Evolutionary conservation across 768 basidiomycete species (phyloP).

Genomic region (Butyriboletus loyo): DNA sequence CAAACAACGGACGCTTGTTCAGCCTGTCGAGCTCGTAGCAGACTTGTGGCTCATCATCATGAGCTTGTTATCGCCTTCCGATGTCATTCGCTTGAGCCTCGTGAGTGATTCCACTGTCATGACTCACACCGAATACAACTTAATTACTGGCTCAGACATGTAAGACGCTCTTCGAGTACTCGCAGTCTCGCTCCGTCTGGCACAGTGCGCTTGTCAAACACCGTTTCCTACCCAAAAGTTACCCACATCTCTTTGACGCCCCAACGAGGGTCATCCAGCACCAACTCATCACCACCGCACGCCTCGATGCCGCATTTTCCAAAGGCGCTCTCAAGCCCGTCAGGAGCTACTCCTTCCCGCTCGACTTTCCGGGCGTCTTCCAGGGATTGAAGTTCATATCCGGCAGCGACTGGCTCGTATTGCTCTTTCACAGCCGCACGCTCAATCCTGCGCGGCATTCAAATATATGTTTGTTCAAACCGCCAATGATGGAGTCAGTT

Average conservation of each 20-base stretch:
- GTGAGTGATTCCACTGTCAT: conserved; percentile 15
- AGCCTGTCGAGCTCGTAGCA: conserved; percentile 18
- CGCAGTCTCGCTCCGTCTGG: conserved; percentile 28
- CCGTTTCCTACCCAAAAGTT: conserved; percentile 22
- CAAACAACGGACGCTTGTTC: neutral
- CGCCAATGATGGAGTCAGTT: conserved; percentile 6
- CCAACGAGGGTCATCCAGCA: conserved; percentile 19
- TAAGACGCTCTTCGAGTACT: conserved; percentile 22
- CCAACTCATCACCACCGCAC: conserved; percentile 23
- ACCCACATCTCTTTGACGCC: conserved; percentile 24
- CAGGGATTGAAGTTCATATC: conserved; percentile 31
- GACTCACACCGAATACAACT: too few relatives aligned
- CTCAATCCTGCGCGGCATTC: conserved; percentile 31
- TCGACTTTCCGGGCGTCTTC: conserved; percentile 30
- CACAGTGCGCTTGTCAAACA: conserved; percentile 20
- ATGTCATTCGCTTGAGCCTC: conserved; percentile 22
- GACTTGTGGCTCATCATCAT: conserved; percentile 32
- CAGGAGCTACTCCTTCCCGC: conserved; percentile 25
- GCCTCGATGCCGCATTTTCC: conserved; percentile 22
- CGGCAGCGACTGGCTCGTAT: conserved; percentile 28
- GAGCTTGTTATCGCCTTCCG: conserved; percentile 24
- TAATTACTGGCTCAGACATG: conserved; percentile 23
- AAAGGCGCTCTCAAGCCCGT: conserved; percentile 12
- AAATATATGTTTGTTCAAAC: conserved; percentile 28
- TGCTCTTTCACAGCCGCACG: conserved; percentile 30